phyloP scores from a whole-genome alignment of 495 filamentous ascomycete species.

The Neurospora sp. region DNA sequence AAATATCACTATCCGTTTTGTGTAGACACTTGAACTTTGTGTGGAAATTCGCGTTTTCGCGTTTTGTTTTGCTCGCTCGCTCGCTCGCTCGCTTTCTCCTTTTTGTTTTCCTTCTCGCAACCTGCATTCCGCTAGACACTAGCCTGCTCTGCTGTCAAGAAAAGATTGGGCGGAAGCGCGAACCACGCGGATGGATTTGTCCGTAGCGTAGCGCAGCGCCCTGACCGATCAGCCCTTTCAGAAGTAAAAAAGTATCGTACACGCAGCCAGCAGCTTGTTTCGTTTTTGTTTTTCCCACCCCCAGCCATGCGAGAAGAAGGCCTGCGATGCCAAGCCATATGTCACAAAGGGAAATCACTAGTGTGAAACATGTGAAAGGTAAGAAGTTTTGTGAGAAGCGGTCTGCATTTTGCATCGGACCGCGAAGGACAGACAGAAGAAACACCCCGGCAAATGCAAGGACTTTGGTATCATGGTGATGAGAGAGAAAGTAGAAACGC shows the following conservation, averaged over 20 bases:
- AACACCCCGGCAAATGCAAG: background rate
- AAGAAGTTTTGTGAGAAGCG: background rate
- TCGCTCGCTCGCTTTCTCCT: background rate
- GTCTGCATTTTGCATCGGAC: background rate
- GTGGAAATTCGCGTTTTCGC: background rate
- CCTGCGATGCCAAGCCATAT: background rate
- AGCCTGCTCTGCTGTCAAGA: background rate
- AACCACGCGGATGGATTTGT: background rate
- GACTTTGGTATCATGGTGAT: slow-evolving; percentile 21
- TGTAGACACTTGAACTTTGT: background rate
- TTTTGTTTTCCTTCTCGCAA: background rate
- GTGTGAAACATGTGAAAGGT: background rate
- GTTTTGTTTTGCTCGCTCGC: background rate
- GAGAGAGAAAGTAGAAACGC: slow-evolving; percentile 7
- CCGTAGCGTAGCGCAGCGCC: background rate
- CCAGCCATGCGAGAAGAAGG: background rate
- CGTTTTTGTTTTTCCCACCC: background rate
- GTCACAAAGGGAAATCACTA: background rate
- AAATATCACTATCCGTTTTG: background rate
- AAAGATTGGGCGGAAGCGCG: background rate
- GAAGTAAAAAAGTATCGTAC: background rate
- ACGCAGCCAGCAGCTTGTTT: background rate
- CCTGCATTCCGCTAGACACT: background rate
- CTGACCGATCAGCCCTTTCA: background rate
- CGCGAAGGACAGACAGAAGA: background rate